phyloP scores from a whole-genome alignment of 768 basidiomycete species.

The Thelephora aurantiotincta region DNA sequence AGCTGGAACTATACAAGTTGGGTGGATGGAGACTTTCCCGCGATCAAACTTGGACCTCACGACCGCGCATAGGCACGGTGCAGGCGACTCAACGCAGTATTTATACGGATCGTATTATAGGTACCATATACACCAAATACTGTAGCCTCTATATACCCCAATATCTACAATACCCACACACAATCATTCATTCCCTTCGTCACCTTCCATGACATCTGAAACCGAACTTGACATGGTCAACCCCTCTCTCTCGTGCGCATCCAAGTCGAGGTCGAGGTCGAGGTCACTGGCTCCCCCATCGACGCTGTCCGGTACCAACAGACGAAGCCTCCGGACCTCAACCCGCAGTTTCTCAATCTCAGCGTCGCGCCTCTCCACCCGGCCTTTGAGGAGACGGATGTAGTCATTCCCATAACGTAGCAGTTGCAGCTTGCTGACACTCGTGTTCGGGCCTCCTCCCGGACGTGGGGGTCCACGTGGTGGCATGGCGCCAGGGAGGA shows the following conservation, averaged over 20 bases:
- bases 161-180: too few species aligned
- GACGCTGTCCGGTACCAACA: constrained; percentile 18
- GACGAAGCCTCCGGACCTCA: constrained; percentile 51
- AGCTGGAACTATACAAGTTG: too few species aligned
- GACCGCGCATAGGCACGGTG: too few species aligned
- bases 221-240: not conserved
- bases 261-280: constrained; percentile 47
- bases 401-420: constrained; percentile 86
- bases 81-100: too few species aligned
- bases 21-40: too few species aligned
- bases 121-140: too few species aligned
- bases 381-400: constrained; percentile 60
- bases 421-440: constrained; percentile 87
- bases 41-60: too few species aligned
- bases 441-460: constrained; percentile 82
- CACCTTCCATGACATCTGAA: constrained; percentile 3
- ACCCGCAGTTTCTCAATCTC: constrained; percentile 56
- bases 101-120: too few species aligned
- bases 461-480: constrained; percentile 82
- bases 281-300: constrained; percentile 19
- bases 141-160: too few species aligned
- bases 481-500: constrained; percentile 78
- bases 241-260: constrained; percentile 30
- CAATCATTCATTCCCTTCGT: constrained; percentile 7
- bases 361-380: constrained; percentile 66